Evolutionary conservation across 805 yeast species (phyloP).

Genomic region (Hanseniaspora guilliermondii): DNA sequence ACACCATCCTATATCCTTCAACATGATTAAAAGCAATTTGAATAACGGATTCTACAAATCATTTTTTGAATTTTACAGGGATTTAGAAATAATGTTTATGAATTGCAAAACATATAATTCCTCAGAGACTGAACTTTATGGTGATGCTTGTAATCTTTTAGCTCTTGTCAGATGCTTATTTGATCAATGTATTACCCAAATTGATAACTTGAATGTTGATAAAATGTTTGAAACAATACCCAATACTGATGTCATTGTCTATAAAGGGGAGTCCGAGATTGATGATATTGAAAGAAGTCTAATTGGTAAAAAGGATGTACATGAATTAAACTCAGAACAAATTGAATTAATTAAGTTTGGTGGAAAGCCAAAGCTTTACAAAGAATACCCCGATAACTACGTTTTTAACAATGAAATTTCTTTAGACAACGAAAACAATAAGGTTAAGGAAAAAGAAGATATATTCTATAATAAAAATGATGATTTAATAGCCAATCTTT

Average conservation of each 20-base stretch:
- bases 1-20: conserved; percentile 61
- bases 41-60: conserved; percentile 40
- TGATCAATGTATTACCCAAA: conserved; percentile 17
- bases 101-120: conserved; percentile 75
- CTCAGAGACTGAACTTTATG: conserved; percentile 55
- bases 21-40: conserved; percentile 41
- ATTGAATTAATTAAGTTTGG: conserved; percentile 1
- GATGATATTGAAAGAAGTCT: not conserved
- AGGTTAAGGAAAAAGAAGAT: not conserved
- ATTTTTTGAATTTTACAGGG: conserved; percentile 47
- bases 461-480: not conserved
- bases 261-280: not conserved
- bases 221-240: not conserved
- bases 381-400: not conserved
- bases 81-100: conserved; percentile 50
- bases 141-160: conserved; percentile 54
- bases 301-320: not conserved
- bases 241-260: not conserved
- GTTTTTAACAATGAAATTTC: not conserved
- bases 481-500: not conserved
- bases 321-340: not conserved
- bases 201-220: not conserved
- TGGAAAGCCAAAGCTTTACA: not conserved
- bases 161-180: conserved; percentile 34
- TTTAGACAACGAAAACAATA: not conserved